Evolutionary conservation across 306 rosid genomes (phyloP), one percentile per base, ranked within the genome.

Genomic region (Pachyrhizus erosus): DNA sequence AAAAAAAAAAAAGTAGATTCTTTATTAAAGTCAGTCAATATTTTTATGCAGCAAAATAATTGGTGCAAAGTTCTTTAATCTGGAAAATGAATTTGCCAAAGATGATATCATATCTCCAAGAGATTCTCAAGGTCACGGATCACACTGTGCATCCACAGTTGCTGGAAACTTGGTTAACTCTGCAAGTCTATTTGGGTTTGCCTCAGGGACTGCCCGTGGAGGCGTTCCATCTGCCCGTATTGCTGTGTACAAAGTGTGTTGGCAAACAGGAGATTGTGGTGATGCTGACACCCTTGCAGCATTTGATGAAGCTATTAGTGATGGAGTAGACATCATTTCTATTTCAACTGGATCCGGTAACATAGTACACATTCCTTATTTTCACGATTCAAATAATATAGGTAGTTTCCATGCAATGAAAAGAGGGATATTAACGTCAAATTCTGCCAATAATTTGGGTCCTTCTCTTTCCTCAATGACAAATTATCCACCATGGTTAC

Each of bases 381-480:
- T 92, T 52, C 0, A 60, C 0, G 11, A 60, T 43, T 0, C 85
- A 26, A 24, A 20, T 2, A 51, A 87, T 5, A 89, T 92, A 14
- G 97, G 92, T 46, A 80, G 91, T 51, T 92, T 90, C 20, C 94
- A 90, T 55, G 88, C 94, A 14, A 80, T 87, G 88, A 83, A 48
- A 51, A 83, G 7, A 4, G 89, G 92, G 6, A 85, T 90, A 14
- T 34, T 89, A 31, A 88, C 91, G 0, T 88, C 93, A 0, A 58
- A 10, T 14, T 20, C 91, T 3, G 93, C 87, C 0, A 78, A 84
- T 24, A 92, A 90, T 31, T 0, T 0, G 0, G 93, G 94, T 7
- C 91, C 97, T 0, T 0, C 0, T 0, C 58, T 14, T 5, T 26
- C 1, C 18, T 65, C 89, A 5, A n/a, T 81, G 34, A 3, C 83